These are phyloP conservation scores for Alternaria alternata DNA, from an alignment of 2,329 filamentous ascomycete genomes.

Conservation along the genomic window DNA sequence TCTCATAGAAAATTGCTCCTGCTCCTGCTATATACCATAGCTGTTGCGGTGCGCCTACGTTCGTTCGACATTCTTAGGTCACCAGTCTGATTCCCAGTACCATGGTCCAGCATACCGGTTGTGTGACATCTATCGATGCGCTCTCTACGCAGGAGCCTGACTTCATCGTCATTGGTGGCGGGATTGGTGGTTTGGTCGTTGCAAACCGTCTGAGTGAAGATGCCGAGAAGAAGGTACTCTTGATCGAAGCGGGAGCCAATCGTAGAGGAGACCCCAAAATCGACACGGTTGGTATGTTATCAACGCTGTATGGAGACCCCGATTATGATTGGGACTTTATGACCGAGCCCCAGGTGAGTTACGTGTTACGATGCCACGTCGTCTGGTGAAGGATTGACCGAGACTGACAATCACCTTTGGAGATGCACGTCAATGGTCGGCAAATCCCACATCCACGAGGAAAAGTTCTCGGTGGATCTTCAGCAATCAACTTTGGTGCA, in stretches of 20 bases:
- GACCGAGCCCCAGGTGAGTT: not conserved
- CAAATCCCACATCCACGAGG: not conserved
- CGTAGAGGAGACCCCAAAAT: not conserved
- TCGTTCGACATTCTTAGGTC: no score
- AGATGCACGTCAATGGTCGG: not conserved
- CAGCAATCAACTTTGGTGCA: not conserved
- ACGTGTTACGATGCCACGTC: not conserved
- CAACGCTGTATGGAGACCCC: not conserved
- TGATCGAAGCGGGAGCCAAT: conserved; percentile 1
- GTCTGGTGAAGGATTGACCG: not conserved
- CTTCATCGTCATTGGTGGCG: no score
- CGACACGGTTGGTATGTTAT: not conserved
- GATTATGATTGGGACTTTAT: not conserved
- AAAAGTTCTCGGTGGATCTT: not conserved
- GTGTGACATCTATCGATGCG: no score
- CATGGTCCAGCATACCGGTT: no score
- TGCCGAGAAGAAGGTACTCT: not conserved
- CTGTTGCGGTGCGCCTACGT: no score
- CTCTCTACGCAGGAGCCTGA: no score
- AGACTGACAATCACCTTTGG: not conserved
- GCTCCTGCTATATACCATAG: no score
- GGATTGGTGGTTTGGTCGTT: no score
- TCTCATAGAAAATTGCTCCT: no score
- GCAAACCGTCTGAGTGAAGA: not conserved
- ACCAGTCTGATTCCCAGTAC: no score